Conservation (phyloP, 805 yeast genomes). For the Yarrowia keelungensis region DNA sequence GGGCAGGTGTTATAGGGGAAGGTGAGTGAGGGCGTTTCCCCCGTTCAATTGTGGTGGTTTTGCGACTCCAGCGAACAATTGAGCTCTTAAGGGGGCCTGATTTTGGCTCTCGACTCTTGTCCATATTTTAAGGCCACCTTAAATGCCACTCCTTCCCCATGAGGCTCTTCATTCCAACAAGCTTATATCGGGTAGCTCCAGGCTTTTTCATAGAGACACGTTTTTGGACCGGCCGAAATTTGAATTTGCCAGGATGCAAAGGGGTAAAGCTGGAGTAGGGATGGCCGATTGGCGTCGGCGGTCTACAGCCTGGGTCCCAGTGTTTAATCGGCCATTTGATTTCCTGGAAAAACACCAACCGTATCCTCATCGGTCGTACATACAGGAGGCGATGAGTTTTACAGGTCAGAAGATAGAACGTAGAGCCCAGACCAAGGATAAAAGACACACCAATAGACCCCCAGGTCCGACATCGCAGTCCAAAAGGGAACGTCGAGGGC, state of each 20-base stretch:
- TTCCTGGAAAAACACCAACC: neutral
- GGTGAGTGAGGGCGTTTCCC: neutral
- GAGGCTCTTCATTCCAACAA: conserved; percentile 10
- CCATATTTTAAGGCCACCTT: no score
- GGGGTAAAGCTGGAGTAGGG: neutral
- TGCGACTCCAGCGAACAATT: no score
- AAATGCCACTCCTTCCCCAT: no score
- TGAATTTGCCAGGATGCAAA: neutral
- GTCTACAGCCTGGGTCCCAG: neutral
- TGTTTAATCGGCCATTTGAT: neutral
- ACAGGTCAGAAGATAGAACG: neutral
- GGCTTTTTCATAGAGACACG: neutral
- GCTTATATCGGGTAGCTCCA: conserved; percentile 18
- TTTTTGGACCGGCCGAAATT: conserved; percentile 11
- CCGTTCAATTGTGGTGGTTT: no score
- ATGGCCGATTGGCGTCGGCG: neutral
- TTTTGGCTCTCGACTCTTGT: no score
- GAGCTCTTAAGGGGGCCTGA: no score
- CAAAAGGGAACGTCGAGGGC: conserved; percentile 2
- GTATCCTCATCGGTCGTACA: conserved; percentile 1
- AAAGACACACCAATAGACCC: no score
- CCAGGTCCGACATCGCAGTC: neutral
- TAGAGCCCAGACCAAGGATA: neutral
- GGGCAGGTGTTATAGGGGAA: conserved; percentile 11
- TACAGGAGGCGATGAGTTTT: neutral